Evolutionary conservation across 352 stramenopile species (phyloP).

Genomic region (Pythium periplocum): DNA sequence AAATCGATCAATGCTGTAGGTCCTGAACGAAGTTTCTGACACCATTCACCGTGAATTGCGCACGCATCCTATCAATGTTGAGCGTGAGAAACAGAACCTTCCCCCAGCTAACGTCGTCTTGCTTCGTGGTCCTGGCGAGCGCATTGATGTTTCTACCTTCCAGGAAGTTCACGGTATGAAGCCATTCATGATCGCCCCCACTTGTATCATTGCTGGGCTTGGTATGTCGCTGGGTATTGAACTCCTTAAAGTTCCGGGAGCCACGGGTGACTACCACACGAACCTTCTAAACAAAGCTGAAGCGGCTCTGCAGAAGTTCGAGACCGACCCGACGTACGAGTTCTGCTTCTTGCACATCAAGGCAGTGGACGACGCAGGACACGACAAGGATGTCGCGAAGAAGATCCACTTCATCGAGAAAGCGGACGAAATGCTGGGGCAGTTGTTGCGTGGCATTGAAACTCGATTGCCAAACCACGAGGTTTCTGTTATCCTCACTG

Average conservation of each 20-base stretch:
- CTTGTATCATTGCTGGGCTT: constrained; percentile 84
- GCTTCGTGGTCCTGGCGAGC: constrained; percentile 74
- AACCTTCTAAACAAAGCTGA: constrained; percentile 78
- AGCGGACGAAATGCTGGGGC: constrained; percentile 75
- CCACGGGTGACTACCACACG: constrained; percentile 83
- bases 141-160: constrained; percentile 82
- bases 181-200: constrained; percentile 86
- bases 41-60: constrained; percentile 60
- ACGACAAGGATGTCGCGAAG: constrained; percentile 79
- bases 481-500: constrained; percentile 80
- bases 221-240: constrained; percentile 85
- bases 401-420: constrained; percentile 85
- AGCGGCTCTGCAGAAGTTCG: constrained; percentile 50
- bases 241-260: constrained; percentile 56
- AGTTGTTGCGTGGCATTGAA: constrained; percentile 27
- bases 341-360: constrained; percentile 87
- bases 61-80: constrained; percentile 72
- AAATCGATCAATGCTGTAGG: not conserved
- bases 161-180: constrained; percentile 74
- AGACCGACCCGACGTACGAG: constrained; percentile 31
- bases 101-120: constrained; percentile 84
- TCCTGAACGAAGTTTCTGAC: constrained; percentile 70
- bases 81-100: constrained; percentile 37
- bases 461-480: constrained; percentile 28
- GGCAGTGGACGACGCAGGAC: constrained; percentile 81